Percentiles rank a stretch among this genome's conserved stretches.
Evolutionary conservation across 768 basidiomycete genomes (phyloP).

Genomic region (Lactarius hatsudake): DNA sequence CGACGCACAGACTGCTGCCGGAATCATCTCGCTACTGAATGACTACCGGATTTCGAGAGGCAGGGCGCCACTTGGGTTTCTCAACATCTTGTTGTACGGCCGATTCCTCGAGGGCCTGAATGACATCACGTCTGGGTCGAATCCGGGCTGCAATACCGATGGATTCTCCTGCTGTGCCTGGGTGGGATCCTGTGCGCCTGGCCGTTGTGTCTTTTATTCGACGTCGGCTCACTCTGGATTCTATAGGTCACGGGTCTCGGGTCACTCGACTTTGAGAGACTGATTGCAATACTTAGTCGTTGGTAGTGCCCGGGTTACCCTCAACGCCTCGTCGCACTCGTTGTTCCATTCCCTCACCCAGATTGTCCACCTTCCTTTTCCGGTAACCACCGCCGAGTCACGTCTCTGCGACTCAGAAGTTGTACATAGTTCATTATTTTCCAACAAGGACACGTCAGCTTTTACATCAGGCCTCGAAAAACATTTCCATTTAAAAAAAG

Average conservation of each 20-base stretch:
- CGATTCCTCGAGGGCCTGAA: fast-evolving
- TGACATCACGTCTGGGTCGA: not conserved
- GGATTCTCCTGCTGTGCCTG: not conserved
- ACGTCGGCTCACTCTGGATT: no score
- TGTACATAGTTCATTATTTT: no score
- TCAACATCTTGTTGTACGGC: not conserved
- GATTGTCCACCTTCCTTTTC: no score
- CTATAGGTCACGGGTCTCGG: no score
- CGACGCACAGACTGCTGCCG: not conserved
- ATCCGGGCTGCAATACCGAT: not conserved
- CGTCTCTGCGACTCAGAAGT: no score
- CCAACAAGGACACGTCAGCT: no score
- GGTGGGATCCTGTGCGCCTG: not conserved
- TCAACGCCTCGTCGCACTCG: no score
- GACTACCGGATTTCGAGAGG: not conserved
- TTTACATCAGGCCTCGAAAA: no score
- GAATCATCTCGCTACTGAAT: not conserved
- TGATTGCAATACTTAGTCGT: not conserved
- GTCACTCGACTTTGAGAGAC: not conserved
- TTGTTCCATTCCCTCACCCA: no score
- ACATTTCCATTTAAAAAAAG: no score
- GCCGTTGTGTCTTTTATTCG: not conserved
- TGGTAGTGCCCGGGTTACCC: no score
- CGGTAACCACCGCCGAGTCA: no score
- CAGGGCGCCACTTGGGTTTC: not conserved